Conservation (phyloP, 2,329 filamentous ascomycete species). For the Verticillium dahliae region DNA sequence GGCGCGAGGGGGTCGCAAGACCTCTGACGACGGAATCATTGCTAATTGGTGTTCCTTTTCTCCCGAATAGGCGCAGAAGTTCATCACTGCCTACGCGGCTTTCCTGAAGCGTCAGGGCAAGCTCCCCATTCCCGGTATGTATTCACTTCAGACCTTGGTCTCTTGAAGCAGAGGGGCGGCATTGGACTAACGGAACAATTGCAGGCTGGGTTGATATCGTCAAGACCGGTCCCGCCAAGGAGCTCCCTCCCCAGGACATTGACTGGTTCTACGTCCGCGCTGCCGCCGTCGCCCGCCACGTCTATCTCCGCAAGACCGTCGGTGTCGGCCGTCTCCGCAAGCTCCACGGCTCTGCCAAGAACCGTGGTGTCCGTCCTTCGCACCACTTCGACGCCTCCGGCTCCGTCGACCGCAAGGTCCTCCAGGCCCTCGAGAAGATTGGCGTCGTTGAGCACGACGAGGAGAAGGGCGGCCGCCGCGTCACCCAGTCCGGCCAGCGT, state of each 20-base stretch:
- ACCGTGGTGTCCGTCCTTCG: constrained; percentile 85
- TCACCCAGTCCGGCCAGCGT: constrained; percentile 96
- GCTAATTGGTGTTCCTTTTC: constrained; percentile 52
- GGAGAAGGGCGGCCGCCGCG: constrained; percentile 97
- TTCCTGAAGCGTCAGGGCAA: constrained; percentile 95
- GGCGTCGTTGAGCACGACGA: constrained; percentile 96
- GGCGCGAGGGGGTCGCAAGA: constrained; percentile 68
- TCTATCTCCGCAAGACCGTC: constrained; percentile 99
- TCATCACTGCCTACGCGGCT: constrained; percentile 77
- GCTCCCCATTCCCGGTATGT: constrained; percentile 81
- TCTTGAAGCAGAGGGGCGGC: no score
- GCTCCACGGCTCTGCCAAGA: constrained; percentile 94
- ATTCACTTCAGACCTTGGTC: neutral
- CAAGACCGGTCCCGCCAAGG: constrained; percentile 95
- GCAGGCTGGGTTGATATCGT: constrained; percentile 98
- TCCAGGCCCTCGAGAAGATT: constrained; percentile 98
- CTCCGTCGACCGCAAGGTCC: constrained; percentile 92
- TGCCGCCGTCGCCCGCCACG: constrained; percentile 90
- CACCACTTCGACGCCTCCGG: constrained; percentile 95
- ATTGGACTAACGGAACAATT: constrained; percentile 10
- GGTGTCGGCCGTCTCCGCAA: constrained; percentile 97
- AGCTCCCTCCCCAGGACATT: constrained; percentile 95
- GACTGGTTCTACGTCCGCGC: constrained; percentile 95
- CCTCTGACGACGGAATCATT: constrained; percentile 68
- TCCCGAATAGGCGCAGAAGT: constrained; percentile 68